These are phyloP conservation scores for Candolleomyces aberdarensis DNA, from an alignment of 768 basidiomycete species.

Conservation along the genomic window DNA sequence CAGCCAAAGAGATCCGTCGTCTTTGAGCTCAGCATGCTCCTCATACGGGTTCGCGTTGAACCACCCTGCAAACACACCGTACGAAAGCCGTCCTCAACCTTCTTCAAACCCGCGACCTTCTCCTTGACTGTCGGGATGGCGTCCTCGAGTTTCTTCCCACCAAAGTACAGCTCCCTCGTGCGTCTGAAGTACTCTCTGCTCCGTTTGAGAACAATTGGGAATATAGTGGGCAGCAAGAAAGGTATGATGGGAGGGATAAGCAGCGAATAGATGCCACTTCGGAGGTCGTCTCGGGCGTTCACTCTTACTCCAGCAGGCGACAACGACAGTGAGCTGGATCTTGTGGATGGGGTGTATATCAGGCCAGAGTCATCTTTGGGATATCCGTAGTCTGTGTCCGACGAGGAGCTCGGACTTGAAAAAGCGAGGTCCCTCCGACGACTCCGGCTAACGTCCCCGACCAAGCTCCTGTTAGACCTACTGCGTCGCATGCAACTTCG, in stretches of 20 bases:
- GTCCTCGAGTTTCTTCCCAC: background rate
- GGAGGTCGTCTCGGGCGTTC: too few species aligned
- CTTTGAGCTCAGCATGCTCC: background rate
- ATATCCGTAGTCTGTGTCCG: too few species aligned
- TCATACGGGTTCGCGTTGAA: background rate
- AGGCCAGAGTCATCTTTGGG: too few species aligned
- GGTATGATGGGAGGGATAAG: background rate
- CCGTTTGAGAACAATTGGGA: background rate
- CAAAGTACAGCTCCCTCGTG: background rate
- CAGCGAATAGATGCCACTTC: background rate
- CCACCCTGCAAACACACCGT: background rate
- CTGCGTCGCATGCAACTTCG: too few species aligned
- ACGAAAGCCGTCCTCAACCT: background rate
- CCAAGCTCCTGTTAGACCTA: too few species aligned
- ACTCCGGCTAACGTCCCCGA: too few species aligned
- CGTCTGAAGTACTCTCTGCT: slow-evolving; percentile 2
- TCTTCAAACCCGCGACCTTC: background rate
- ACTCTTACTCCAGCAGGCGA: too few species aligned
- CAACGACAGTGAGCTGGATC: too few species aligned
- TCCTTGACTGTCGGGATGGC: background rate
- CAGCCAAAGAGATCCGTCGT: background rate
- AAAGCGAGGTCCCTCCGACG: too few species aligned
- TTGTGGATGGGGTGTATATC: too few species aligned
- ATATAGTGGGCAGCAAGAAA: background rate
- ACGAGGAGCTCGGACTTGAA: too few species aligned